phyloP scores from a whole-genome alignment of 441 rosid species.

The Pelargonium fulgidum region DNA sequence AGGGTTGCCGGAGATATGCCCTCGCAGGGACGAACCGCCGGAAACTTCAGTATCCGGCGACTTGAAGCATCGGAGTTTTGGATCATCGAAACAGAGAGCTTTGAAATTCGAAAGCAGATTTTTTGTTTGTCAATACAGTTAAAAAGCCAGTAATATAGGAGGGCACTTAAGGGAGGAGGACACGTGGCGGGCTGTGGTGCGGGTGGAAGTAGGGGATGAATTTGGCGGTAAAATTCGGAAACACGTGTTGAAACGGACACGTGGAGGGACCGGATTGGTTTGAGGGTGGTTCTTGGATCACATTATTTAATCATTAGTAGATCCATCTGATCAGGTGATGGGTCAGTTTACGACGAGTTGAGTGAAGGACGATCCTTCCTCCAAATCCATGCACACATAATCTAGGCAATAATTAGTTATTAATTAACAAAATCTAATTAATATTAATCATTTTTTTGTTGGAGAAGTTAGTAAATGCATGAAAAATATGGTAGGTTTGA shows the following conservation, averaged over 20 bases:
- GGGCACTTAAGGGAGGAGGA: not conserved
- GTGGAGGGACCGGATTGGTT: not conserved
- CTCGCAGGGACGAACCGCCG: constrained; percentile 69
- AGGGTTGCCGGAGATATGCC: constrained; percentile 45
- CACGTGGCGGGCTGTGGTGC: not conserved
- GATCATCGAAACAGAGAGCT: constrained; percentile 29
- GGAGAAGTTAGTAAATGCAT: too few species aligned
- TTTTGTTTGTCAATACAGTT: not conserved
- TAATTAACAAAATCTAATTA: too few species aligned
- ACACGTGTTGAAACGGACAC: not conserved
- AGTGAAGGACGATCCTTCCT: too few species aligned
- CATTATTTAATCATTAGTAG: too few species aligned
- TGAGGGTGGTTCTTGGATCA: not conserved
- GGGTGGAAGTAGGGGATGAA: not conserved
- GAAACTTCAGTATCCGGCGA: constrained; percentile 59
- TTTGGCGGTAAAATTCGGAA: not conserved
- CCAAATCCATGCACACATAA: too few species aligned
- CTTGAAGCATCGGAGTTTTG: constrained; percentile 22
- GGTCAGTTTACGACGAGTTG: too few species aligned
- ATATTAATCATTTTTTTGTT: too few species aligned
- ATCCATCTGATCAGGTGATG: too few species aligned
- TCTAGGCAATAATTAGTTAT: too few species aligned
- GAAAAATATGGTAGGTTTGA: too few species aligned
- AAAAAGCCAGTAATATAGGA: not conserved
- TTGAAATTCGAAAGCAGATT: not conserved